Base-by-base conservation (phyloP, 768 basidiomycete species). In the Leucogyrophana mollusca region DNA sequence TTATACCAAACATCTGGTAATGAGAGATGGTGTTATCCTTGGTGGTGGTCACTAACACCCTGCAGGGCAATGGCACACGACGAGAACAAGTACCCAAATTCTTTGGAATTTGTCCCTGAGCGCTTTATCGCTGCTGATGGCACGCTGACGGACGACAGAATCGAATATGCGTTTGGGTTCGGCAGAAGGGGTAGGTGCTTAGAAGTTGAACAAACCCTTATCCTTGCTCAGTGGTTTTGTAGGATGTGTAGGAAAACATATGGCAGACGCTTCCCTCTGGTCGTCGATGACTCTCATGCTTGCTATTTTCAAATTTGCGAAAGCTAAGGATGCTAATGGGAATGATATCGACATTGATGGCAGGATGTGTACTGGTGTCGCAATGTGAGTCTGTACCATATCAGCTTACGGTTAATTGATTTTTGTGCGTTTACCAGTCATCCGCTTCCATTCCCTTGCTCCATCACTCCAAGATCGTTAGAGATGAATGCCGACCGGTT, bases 41-140 rank as follows among this genome's bases (percentile, higher is more conserved):
- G n/a, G n/a, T n/a, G n/a, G n/a, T n/a, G n/a, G n/a, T n/a, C n/a
- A n/a, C n/a, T n/a, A n/a, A n/a, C n/a, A n/a, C 35, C 36, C 13
- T 14, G 13, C 32, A 74, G 69, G 72, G 69, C 59, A 7, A 62
- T 79, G 49, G 54, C 62, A 8, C 68, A 69, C 27, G 67, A 77
- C 35, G 59, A 61, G 35, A 50, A 56, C 16, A 56, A 64, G 4
- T 79, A 73, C 44, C 50, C 62, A 2, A 53, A 74, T 34, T 73
- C 78, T 4, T 54, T 66, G 5, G 52, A 54, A 9, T 79, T 75
- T 53, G 51, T 55, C 1, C 78, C 76, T 9, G 67, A 69, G 16
- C 63, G 76, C 10, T 78, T 68, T 37, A 1, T 62, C 1, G 52
- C 37, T 22, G 43, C 50, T 10, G 46, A 64, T 36, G 61, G 51